Base-by-base conservation (phyloP, 2,329 filamentous ascomycete genomes). In the Claviceps lovelessii region DNA sequence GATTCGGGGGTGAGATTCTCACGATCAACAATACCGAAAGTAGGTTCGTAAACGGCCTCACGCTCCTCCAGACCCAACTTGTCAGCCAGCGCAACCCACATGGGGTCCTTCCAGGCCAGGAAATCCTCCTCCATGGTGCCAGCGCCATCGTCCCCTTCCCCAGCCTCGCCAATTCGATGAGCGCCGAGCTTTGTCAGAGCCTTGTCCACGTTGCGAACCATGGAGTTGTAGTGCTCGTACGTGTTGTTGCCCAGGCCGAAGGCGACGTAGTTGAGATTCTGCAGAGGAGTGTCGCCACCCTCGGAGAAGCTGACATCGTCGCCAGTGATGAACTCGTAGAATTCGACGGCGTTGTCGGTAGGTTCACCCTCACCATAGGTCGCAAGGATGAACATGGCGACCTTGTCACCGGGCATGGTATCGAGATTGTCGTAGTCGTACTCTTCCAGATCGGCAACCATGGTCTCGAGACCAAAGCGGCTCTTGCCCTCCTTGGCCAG, bases 111-210 rank as follows among this genome's bases (percentile, higher is more conserved):
- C 93, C 93, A 98, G 61, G 91, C 88, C 64, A 98, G 74, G 71
- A 97, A 98, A 66, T 98, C 94, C 73, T 98, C 94, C 73, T 98
- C 93, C 94, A 98, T 98, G 55, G 93, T 98, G 58, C 94, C 93
- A 60, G 93, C 90, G 60, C 94, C 93, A 68, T 98, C 93, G 64
- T 98, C 93, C 65, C 93, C 93, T 74, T 97, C 91, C 63, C 94
- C 93, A 55, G 90, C 89, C 56, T 84, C 77, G 49, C 93, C 90
- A 61, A 98, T 88, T 61, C 89, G 81, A 65, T 83, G 78, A 13
- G 87, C 93, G 58, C 93, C 93, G 23, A 95, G 77, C 65, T 87
- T 91, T 65, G 83, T 77, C 56, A 98, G 75, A 58, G 83, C 84
- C 68, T 86, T 83, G 72, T 93, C 83, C 56, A 97, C 85, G 59